Evolutionary conservation across 164 flowering plant genomes (phyloP), one percentile per base, ranked within the genome.

Genomic region (Cinnamomum chago): DNA sequence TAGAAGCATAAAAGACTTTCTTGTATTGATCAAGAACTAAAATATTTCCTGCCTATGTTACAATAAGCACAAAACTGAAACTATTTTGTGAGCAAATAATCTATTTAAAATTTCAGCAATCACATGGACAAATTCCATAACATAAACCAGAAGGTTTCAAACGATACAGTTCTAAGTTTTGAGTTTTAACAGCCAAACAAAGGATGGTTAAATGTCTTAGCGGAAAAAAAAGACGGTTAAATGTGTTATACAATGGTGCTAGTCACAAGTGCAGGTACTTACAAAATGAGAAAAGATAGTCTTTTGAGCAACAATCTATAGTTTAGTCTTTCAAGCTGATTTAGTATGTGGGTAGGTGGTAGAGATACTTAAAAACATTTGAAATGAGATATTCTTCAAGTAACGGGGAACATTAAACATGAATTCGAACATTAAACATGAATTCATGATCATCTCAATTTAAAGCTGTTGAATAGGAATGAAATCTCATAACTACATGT

Each of bases 341-440:
- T 55, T 15, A 55, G n/a, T 55, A 17, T 55, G 60, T 3, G n/a
- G n/a, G n/a, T 15, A 55, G n/a, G 20, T 15, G 13, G 20, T 55
- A 55, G 60, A 14, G 60, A 55, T 4, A 55, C 5, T 55, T 40
- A 40, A 40, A 40, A 40, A 0, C 47, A 40, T 40, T 40, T 40
- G 10, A 40, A 40, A 40, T 40, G 47, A 40, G 47, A 35, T 5
- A 40, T 40, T 40, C 10, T 40, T 40, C 11, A 40, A 40, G 47
- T 40, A 40, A 40, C 17, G 23, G 25, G 4, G 67, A 64, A 25
- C 40, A 55, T 50, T 15, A 25, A 70, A 55, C 72, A 70, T 50
- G 72, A 3, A 70, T 13, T 47, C 28, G 67, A 64, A 25, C 40
- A 55, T 50, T 15, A 25, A 70, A 55, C 72, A 70, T 50, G 72